Conservation (phyloP, 352 stramenopile species). For the Phytophthora palmivora region DNA sequence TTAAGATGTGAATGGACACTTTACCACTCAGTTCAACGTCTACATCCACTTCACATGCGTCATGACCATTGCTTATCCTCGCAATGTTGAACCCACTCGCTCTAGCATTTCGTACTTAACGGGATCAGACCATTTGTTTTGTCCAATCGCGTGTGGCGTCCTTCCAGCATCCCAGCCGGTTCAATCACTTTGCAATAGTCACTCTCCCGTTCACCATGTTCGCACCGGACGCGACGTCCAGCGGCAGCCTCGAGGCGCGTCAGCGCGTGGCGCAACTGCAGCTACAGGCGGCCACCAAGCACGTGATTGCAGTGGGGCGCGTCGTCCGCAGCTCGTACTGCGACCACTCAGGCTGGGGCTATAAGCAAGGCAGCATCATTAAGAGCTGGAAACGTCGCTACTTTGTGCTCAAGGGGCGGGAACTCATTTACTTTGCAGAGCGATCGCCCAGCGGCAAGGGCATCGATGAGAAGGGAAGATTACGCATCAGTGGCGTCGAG, state of each 20-base stretch:
- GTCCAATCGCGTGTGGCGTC: not conserved
- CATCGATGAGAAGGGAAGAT: constrained; percentile 77
- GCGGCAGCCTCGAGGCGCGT: constrained; percentile 33
- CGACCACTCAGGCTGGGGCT: constrained; percentile 79
- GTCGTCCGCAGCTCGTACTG: constrained; percentile 71
- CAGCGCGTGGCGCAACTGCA: constrained; percentile 43
- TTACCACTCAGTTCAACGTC: too few relatives aligned
- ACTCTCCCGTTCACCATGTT: constrained; percentile 27
- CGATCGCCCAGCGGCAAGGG: constrained; percentile 75
- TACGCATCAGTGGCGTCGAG: constrained; percentile 65
- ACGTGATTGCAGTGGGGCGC: constrained; percentile 54
- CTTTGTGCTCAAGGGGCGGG: constrained; percentile 79
- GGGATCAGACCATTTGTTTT: too few relatives aligned
- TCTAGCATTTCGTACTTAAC: too few relatives aligned
- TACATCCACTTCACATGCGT: too few relatives aligned
- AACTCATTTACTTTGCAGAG: constrained; percentile 84
- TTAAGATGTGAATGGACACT: too few relatives aligned
- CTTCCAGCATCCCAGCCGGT: constrained; percentile 9
- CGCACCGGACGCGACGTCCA: constrained; percentile 23
- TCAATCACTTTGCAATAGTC: constrained; percentile 13
- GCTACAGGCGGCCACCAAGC: constrained; percentile 46
- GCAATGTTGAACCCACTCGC: too few relatives aligned
- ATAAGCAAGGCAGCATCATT: constrained; percentile 84
- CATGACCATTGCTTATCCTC: too few relatives aligned
- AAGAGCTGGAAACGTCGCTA: constrained; percentile 87